A percentile compares a stretch with the other conserved stretches of the same genome.
Evolutionary conservation across 495 filamentous ascomycete genomes (phyloP).

Genomic region (Ascodesmis nigricans): DNA sequence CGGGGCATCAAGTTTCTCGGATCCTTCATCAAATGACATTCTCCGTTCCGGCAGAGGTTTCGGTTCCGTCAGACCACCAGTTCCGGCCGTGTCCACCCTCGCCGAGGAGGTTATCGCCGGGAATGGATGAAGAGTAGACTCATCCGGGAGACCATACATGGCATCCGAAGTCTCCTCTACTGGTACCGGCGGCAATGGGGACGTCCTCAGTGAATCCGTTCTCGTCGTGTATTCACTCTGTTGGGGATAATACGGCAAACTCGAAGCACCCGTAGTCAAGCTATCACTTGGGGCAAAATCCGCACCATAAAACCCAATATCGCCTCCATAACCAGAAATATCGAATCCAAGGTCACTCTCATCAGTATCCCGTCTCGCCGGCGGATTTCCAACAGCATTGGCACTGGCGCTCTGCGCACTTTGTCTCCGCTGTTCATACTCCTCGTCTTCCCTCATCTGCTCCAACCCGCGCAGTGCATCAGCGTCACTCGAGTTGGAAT

Average conservation of each 20-base stretch:
- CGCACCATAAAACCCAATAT: conserved; percentile 15
- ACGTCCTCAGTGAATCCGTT: too few relatives aligned
- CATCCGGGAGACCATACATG: conserved; percentile 26
- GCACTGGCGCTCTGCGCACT: conserved; percentile 44
- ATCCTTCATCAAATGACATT: conserved; percentile 84
- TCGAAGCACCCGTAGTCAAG: conserved; percentile 12
- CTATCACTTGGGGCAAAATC: conserved; percentile 23
- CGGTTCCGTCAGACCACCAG: conserved; percentile 63
- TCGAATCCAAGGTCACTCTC: too few relatives aligned
- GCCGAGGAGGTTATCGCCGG: conserved; percentile 32
- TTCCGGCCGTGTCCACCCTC: conserved; percentile 59
- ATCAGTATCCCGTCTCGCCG: conserved; percentile 14
- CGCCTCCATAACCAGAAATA: conserved; percentile 9
- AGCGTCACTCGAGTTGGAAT: conserved; percentile 53
- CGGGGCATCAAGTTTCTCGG: conserved; percentile 44
- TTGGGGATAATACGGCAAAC: too few relatives aligned
- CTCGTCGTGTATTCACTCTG: too few relatives aligned
- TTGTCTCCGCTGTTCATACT: conserved; percentile 64
- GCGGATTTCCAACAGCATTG: conserved; percentile 30
- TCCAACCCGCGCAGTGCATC: conserved; percentile 72
- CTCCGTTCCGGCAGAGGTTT: conserved; percentile 34
- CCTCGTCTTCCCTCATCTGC: conserved; percentile 66
- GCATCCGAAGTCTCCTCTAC: too few relatives aligned
- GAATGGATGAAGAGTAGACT: conserved; percentile 38
- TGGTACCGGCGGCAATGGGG: too few relatives aligned